Conservation (phyloP, 2,329 filamentous ascomycete genomes). For the Colletotrichum orchidophilum region DNA sequence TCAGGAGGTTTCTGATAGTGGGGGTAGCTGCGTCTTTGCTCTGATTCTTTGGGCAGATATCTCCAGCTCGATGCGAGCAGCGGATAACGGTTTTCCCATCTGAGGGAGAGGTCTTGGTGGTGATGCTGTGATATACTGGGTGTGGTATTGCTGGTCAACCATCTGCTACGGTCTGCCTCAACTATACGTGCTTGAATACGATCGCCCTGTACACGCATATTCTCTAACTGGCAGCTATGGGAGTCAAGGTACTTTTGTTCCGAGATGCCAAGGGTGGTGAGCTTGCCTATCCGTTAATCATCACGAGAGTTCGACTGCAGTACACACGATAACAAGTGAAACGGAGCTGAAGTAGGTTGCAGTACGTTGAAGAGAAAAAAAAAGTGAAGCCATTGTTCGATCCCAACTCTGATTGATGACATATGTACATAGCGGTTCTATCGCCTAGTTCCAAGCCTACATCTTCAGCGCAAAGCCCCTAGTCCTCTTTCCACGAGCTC, state of each 20-base stretch:
- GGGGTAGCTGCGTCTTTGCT: background rate
- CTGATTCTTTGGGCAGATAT: background rate
- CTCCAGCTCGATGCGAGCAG: background rate
- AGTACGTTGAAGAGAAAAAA: background rate
- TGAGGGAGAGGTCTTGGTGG: background rate
- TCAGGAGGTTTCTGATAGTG: background rate
- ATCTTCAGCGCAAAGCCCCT: constrained; percentile 21
- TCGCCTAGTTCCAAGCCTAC: constrained; percentile 30
- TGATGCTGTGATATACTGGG: background rate
- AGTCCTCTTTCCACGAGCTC: background rate
- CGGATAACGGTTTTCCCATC: background rate
- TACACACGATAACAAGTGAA: background rate
- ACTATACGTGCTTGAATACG: too few species aligned
- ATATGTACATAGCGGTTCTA: constrained; percentile 36
- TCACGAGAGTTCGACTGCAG: background rate
- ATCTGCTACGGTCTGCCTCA: background rate
- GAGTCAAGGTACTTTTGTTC: too few species aligned
- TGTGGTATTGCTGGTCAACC: background rate
- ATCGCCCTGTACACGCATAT: too few species aligned
- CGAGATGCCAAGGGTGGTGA: too few species aligned
- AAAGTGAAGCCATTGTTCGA: constrained; percentile 13
- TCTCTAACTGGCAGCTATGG: too few species aligned
- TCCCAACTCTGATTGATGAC: constrained; percentile 35
- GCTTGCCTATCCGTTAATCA: too few species aligned
- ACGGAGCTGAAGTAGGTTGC: background rate